phyloP scores from a whole-genome alignment of 495 filamentous ascomycete species.

The Margaritispora aquatica region DNA sequence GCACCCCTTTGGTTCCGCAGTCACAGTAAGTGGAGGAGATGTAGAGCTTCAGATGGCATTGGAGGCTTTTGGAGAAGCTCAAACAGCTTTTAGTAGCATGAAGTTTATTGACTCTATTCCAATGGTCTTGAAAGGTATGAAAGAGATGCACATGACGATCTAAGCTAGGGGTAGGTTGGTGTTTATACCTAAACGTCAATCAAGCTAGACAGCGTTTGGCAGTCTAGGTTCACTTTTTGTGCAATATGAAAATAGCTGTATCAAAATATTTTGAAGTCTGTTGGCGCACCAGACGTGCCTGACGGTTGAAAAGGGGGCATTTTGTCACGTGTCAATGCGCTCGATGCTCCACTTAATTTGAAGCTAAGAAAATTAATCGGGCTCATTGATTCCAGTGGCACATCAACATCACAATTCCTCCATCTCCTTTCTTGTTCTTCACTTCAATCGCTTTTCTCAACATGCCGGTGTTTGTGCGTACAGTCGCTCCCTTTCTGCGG shows the following conservation, averaged over 20 bases:
- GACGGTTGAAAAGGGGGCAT: not conserved
- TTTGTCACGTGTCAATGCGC: not conserved
- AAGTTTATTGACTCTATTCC: not conserved
- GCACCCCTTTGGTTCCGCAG: constrained; percentile 6
- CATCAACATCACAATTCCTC: constrained; percentile 1
- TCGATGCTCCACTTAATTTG: not conserved
- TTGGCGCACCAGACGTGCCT: too few species aligned
- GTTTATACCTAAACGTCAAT: too few species aligned
- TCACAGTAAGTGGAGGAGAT: not conserved
- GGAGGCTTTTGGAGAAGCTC: not conserved
- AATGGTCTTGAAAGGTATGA: too few species aligned
- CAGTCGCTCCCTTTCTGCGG: constrained; percentile 62
- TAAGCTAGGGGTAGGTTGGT: too few species aligned
- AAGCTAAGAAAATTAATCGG: not conserved
- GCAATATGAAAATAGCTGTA: too few species aligned
- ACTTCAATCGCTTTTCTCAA: not conserved
- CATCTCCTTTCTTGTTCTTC: constrained; percentile 2
- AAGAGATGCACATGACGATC: too few species aligned
- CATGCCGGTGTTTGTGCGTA: constrained; percentile 45
- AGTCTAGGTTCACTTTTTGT: too few species aligned
- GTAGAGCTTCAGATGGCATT: not conserved
- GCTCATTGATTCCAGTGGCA: not conserved
- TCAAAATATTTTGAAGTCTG: too few species aligned
- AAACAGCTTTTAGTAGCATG: not conserved
- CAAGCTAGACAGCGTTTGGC: too few species aligned